phyloP scores from a whole-genome alignment of 805 yeast species.

The Teunomyces aglyptinius region DNA sequence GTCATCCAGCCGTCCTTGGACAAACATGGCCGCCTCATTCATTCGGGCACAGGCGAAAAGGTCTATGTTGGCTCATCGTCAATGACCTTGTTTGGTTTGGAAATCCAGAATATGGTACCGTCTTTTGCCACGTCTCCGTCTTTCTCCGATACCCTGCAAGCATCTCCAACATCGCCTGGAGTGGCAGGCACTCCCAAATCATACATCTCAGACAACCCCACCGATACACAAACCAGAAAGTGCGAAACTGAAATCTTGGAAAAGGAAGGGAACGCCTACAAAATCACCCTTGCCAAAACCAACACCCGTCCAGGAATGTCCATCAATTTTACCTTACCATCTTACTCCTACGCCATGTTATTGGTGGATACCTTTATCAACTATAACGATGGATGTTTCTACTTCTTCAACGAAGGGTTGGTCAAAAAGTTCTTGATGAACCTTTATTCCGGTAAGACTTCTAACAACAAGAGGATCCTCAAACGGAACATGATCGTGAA shows the following conservation, averaged over 20 bases:
- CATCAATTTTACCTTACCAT: slow-evolving; percentile 71
- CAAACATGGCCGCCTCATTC: slow-evolving; percentile 67
- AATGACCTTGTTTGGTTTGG: slow-evolving; percentile 78
- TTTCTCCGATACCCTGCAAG: slow-evolving; percentile 7
- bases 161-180: slow-evolving; percentile 12
- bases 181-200: slow-evolving; percentile 9
- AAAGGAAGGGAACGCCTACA: slow-evolving; percentile 74
- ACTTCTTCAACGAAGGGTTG: slow-evolving; percentile 79
- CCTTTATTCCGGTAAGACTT: slow-evolving; percentile 52
- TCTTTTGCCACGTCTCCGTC: slow-evolving; percentile 17
- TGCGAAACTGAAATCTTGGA: slow-evolving; percentile 60
- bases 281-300: slow-evolving; percentile 64
- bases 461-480: slow-evolving; percentile 37
- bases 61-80: slow-evolving; percentile 80
- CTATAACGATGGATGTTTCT: slow-evolving; percentile 81
- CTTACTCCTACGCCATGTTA: slow-evolving; percentile 72
- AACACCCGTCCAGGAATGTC: slow-evolving; percentile 66
- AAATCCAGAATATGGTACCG: slow-evolving; percentile 65
- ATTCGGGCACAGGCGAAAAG: slow-evolving; percentile 72
- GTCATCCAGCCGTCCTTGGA: slow-evolving; percentile 71
- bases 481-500: slow-evolving; percentile 29
- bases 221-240: slow-evolving; percentile 11
- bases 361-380: slow-evolving; percentile 74
- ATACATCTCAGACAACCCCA: background rate
- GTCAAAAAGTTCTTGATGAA: slow-evolving; percentile 66